A percentile compares a stretch with the other conserved stretches of the same genome.
Evolutionary conservation across 306 rosid genomes (phyloP).

Genomic region (Quercus wislizeni): DNA sequence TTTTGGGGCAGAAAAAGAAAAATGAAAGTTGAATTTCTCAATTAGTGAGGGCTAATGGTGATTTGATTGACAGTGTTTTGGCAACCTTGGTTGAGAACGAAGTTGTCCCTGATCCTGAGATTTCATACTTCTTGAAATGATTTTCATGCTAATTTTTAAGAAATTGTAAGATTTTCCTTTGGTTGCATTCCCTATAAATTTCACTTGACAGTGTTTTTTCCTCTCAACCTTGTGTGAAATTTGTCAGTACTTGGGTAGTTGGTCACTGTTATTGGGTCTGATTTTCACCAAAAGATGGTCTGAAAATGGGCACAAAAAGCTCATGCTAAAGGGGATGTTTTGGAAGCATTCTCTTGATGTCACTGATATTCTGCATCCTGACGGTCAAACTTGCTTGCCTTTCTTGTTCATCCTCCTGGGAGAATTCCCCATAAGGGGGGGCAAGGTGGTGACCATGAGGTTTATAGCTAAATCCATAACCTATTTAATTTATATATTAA

Average conservation of each 20-base stretch:
- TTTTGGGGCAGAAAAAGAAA: not conserved
- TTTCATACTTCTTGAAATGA: no score
- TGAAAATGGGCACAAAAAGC: not conserved
- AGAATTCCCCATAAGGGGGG: no score
- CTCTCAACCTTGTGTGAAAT: not conserved
- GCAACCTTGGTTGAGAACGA: slow-evolving; percentile 85
- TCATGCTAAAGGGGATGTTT: no score
- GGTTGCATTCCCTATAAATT: not conserved
- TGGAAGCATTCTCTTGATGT: no score
- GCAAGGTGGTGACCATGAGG: no score
- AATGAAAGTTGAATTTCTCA: not conserved
- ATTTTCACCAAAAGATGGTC: not conserved
- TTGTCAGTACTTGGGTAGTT: not conserved
- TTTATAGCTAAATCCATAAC: not conserved
- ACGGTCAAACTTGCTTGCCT: no score
- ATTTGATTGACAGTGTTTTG: slow-evolving; percentile 57
- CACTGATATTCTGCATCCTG: no score
- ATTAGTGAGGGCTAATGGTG: not conserved
- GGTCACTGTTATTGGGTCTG: not conserved
- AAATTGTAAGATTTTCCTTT: not conserved
- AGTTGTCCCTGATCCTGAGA: not conserved
- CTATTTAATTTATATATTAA: not conserved
- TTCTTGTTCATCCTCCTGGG: no score
- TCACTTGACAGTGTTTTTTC: not conserved
- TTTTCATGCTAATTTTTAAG: no score